Evolutionary conservation across 1,139 yeast species (phyloP), one percentile per base, ranked within the genome.

Genomic region (Magnusiomyces suaveolens): DNA sequence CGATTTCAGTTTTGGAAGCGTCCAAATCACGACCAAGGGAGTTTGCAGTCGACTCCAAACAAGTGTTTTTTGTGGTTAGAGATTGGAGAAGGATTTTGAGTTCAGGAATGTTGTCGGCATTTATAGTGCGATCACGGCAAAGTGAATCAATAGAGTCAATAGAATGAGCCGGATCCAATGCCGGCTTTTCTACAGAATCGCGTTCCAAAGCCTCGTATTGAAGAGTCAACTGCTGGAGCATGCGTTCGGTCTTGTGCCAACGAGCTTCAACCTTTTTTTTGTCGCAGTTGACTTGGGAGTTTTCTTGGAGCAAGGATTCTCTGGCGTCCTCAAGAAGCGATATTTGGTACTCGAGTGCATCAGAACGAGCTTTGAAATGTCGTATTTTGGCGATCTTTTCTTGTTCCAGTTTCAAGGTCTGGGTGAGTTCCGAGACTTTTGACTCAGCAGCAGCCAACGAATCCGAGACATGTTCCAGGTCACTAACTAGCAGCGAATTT

Each of bases 171-270:
- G n/a, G n/a, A n/a, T n/a, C n/a, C n/a, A n/a, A n/a, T n/a, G n/a
- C n/a, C n/a, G n/a, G n/a, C n/a, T n/a, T n/a, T n/a, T n/a, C n/a
- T n/a, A n/a, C n/a, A n/a, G n/a, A n/a, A n/a, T 52, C 53, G 3
- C 53, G 51, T 46, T 61, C 65, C 29, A 64, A 54, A 3, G 36
- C 50, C 32, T 60, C 59, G 46, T 62, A 64, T 46, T 64, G 66
- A 20, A 44, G 38, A 6, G 62, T 56, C 29, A 64, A 59, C 41
- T 59, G 58, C 46, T 62, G 64, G 4, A 63, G 56, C 25, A 58
- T 52, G 26, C 61, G 54, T 48, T 64, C 65, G 2, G 66, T 57
- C 41, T 57, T 58, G 25, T 60, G 54, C 62, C 64, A 60, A 36
- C 60, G 51, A 10, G 56, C 47, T 50, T 61, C 64, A 3, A 62